These are phyloP conservation scores for Talaromyces sp. DNA, from an alignment of 2,329 filamentous ascomycete species.

Conservation along the genomic window DNA sequence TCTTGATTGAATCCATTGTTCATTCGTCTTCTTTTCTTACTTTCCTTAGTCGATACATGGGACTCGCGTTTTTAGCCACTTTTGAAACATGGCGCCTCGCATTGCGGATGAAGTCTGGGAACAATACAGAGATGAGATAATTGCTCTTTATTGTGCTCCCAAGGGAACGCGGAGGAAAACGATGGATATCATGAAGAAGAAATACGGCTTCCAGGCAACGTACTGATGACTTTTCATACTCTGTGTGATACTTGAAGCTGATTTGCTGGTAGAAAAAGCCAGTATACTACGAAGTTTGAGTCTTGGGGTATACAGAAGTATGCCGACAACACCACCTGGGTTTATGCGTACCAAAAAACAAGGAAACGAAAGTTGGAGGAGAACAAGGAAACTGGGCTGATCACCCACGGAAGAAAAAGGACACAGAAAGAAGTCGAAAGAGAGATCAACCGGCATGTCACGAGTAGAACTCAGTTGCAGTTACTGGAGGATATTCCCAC, in stretches of 20 bases:
- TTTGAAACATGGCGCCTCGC: background rate
- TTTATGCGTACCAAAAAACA: background rate
- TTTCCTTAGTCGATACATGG: background rate
- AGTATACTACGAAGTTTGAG: conserved; percentile 10
- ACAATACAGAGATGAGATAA: conserved; percentile 2
- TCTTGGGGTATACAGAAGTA: conserved; percentile 7
- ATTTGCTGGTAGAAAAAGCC: background rate
- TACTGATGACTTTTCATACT: background rate
- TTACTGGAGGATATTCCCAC: conserved; percentile 10
- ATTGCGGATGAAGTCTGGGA: conserved; percentile 7
- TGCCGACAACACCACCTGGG: background rate
- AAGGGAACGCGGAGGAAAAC: conserved; percentile 3
- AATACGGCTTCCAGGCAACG: conserved; percentile 10
- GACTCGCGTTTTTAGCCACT: background rate
- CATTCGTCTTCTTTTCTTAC: background rate
- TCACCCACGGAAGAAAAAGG: background rate
- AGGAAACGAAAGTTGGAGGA: conserved; percentile 5
- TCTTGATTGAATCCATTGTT: no score
- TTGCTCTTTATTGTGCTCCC: conserved; percentile 4
- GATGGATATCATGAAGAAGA: conserved; percentile 8
- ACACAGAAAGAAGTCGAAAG: background rate
- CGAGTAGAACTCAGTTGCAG: conserved; percentile 2
- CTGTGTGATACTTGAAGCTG: background rate
- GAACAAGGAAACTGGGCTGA: conserved; percentile 2
- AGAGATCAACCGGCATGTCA: conserved; percentile 11